A percentile compares a stretch with the other conserved stretches of the same genome.
These are phyloP conservation scores for Endogone sp. DNA, from an alignment of 192 early-diverging fungal species.

Conservation along the genomic window DNA sequence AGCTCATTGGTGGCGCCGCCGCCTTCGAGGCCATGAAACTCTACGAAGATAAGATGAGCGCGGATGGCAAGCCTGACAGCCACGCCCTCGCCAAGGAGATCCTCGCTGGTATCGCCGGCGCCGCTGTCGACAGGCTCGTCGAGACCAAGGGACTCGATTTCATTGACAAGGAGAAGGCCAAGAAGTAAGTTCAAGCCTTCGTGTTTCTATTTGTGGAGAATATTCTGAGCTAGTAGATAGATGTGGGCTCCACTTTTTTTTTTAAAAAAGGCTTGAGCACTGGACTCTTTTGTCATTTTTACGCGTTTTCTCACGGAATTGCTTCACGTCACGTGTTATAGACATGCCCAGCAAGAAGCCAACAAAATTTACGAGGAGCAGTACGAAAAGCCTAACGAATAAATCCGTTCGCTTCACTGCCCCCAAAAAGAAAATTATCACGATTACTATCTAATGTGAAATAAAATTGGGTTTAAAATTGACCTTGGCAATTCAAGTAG, in stretches of 20 bases:
- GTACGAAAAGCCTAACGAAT: background rate
- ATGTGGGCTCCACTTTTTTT: no score
- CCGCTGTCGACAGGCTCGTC: slow-evolving; percentile 34
- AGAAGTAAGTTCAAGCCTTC: slow-evolving; percentile 13
- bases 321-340: background rate
- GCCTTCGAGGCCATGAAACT: slow-evolving; percentile 40
- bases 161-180: slow-evolving; percentile 41
- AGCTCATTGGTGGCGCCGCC: slow-evolving; percentile 42
- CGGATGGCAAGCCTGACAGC: slow-evolving; percentile 17
- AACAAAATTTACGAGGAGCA: background rate
- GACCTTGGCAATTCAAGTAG: no score
- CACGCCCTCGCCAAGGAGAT: slow-evolving; percentile 40
- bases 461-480: no score
- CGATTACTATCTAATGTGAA: no score
- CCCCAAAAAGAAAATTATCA: no score
- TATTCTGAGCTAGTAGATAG: no score
- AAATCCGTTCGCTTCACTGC: background rate
- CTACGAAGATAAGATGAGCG: slow-evolving; percentile 23
- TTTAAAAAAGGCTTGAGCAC: background rate
- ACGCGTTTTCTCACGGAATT: background rate
- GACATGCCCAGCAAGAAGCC: background rate
- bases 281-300: background rate
- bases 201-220: background rate
- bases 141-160: slow-evolving; percentile 48
- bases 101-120: slow-evolving; percentile 38